Conservation (phyloP, 2,329 filamentous ascomycete species). For the Colletotrichum gigasporum region DNA sequence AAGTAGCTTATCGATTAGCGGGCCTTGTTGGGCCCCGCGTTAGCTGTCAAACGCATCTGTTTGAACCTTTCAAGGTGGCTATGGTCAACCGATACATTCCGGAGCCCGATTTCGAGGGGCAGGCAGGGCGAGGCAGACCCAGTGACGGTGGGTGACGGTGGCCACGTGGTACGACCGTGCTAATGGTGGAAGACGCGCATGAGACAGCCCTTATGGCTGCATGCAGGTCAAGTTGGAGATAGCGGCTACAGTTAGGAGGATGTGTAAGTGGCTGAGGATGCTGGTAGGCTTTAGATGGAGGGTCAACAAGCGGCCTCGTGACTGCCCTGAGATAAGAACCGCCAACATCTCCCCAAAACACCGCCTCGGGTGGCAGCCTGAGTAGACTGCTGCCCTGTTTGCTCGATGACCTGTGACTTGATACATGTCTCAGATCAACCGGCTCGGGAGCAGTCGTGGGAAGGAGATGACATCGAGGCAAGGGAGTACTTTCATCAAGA, state of each 20-base stretch:
- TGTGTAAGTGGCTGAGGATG: background rate
- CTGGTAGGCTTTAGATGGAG: background rate
- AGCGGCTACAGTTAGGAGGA: background rate
- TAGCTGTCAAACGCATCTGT: background rate
- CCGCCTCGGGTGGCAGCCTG: background rate
- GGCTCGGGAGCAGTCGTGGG: background rate
- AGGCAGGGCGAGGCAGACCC: background rate
- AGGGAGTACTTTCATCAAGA: no score
- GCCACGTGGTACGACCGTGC: constrained; percentile 21
- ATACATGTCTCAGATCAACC: constrained; percentile 10
- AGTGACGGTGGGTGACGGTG: constrained; percentile 2
- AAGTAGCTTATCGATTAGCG: background rate
- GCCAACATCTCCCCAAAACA: background rate
- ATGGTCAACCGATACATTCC: constrained; percentile 17
- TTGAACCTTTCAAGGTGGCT: background rate
- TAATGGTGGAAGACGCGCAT: background rate
- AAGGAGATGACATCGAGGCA: background rate
- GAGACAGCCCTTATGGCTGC: background rate
- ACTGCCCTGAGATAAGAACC: background rate
- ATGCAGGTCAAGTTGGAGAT: background rate
- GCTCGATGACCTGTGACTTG: background rate
- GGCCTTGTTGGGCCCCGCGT: background rate
- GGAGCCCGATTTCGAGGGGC: background rate
- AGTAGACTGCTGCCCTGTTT: background rate
- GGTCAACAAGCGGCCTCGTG: background rate